Base-by-base conservation (phyloP, 225 moss, liverwort and hornwort species). In the Ulota crispa region DNA sequence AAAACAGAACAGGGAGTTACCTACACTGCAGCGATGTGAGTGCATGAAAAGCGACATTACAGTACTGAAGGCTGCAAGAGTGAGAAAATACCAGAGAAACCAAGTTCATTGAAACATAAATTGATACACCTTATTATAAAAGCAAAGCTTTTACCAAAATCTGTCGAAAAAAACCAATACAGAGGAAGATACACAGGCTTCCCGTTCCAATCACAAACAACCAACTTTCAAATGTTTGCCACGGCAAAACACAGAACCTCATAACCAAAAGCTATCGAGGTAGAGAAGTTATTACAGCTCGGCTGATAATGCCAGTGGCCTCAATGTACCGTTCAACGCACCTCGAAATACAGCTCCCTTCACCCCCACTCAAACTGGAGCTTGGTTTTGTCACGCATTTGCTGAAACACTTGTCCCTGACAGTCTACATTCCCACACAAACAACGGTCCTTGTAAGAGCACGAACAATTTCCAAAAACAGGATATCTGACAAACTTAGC, bases 311-410 rank as follows among this genome's bases (percentile, higher is more conserved):
- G 60, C 99, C 99, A 54, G 96, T 99, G 81, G 99, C 99, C 65
- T 99, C 99, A 70, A 99, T 99, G 85, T 99, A 99, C 27, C 99
- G 96, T 83, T 99, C 99, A 82, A 94, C 95, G 85, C 99, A 99
- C 85, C 94, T 92, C 23, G 94, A 96, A 56, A 96, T 93, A 75
- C 99, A 99, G 87, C 94, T 96, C 68, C 95, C 92, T 85, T 99
- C 98, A 39, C 98, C 88, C 55, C 95, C 92, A 73, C 98, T 99
- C 72, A 99, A 79, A 89, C 91, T 89, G 50, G 86, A 94, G 77
- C 96, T 93, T 57, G 99, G 99, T 71, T 96, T 99, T 31, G 92
- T 87, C 55, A 99, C 92, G 78, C 99, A 96, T 80, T 92, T 99
- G 39, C 84, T 84, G 82, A 99, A 99, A 74, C 99, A 99, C 75